These are phyloP conservation scores for Westerdykella aurantiaca DNA, from an alignment of 2,329 filamentous ascomycete species.

Conservation along the genomic window DNA sequence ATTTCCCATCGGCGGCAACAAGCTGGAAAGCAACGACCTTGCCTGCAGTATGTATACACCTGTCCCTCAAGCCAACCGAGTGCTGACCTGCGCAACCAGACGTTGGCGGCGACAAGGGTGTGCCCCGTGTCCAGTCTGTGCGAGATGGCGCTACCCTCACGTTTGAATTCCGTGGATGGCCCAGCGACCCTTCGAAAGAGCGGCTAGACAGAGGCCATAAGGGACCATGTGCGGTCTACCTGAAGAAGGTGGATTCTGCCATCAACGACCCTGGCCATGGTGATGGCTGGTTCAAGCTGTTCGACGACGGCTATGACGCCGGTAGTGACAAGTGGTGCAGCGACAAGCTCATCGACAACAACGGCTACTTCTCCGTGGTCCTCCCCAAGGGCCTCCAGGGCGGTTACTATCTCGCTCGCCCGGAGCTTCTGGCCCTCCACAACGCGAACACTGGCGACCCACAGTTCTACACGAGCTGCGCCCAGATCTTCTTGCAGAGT, in stretches of 20 bases:
- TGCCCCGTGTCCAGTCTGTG: constrained; percentile 44
- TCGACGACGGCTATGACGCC: constrained; percentile 60
- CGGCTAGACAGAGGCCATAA: constrained; percentile 57
- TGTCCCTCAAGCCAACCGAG: not conserved
- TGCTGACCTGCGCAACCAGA: constrained; percentile 31
- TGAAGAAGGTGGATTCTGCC: constrained; percentile 62
- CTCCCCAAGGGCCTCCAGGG: constrained; percentile 57
- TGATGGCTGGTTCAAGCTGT: constrained; percentile 74
- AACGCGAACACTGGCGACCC: constrained; percentile 50
- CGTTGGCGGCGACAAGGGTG: constrained; percentile 45
- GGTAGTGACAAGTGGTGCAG: constrained; percentile 60
- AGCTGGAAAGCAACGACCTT: constrained; percentile 56
- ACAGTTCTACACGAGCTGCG: constrained; percentile 70
- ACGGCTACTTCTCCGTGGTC: constrained; percentile 57
- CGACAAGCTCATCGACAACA: constrained; percentile 59
- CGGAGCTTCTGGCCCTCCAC: constrained; percentile 66
- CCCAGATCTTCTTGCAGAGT: constrained; percentile 60
- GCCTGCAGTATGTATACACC: constrained; percentile 56
- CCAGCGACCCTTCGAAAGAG: constrained; percentile 51
- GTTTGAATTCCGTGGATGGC: constrained; percentile 61
- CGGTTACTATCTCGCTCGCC: constrained; percentile 66
- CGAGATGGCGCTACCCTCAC: constrained; percentile 53
- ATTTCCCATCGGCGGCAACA: constrained; percentile 49
- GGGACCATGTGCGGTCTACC: constrained; percentile 67
- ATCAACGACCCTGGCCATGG: constrained; percentile 49